Evolutionary conservation across 352 stramenopile genomes (phyloP), one percentile per base, ranked within the genome.

Genomic region (Salisapilia sapeloensis): DNA sequence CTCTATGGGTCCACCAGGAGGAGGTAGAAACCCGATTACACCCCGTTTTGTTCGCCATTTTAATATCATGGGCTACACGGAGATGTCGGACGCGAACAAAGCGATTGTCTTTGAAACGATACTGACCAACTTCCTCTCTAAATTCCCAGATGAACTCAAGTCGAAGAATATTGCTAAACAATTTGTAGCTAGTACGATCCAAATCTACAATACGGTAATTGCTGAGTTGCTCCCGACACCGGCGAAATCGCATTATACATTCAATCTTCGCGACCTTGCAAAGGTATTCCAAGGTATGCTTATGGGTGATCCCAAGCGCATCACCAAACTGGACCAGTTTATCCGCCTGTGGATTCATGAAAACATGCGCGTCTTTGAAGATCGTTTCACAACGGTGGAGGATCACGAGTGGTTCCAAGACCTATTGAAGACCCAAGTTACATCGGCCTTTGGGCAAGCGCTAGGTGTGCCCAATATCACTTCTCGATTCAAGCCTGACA

Each of bases 271-370:
- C n/a, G 76, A 92, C 44, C 57, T 92, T 0, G 76, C 76, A 10
- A 92, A 92, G 29, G 75, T 92, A 12, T 81, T 92, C 29, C 76
- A 90, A 19, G 76, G 76, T 1, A 44, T 92, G 13, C 44, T 89
- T 2, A 87, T 89, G 74, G 75, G 70, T 15, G 72, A 92, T 28
- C 47, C 48, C 0, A 83, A 82, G 38, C 60, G 58, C n/a, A 78
- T 89, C 23, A 29, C 48, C 0, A 75, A 74, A 21, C 48, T 79
- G 7, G 71, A 87, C 17, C 57, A 81, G 29, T 55, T 87, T 35
- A 27, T 78, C 11, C 51, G 76, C 1, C 58, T 92, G 0, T 89
- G 70, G 70, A 51, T 86, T 2, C 76, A 92, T 34, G 76, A 92
- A 43, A 83, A 67, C 38, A 82, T 81, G 60, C 62, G 76, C 13